These are phyloP conservation scores for Chenopodium album DNA, from an alignment of 148 eudicot genomes.

Conservation along the genomic window DNA sequence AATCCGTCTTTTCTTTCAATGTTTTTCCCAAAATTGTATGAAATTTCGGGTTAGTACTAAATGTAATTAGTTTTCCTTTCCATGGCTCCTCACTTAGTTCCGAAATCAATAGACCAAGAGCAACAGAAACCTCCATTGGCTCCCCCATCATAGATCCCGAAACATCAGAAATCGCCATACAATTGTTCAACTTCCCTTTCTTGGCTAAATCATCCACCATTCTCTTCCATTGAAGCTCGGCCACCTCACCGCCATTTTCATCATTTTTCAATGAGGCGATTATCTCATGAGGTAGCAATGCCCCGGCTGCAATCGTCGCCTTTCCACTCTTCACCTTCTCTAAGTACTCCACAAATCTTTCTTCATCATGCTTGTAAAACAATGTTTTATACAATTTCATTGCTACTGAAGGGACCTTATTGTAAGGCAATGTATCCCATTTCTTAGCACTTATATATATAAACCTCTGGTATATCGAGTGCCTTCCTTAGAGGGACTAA, in stretches of 20 bases:
- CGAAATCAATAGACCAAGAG: conserved; percentile 35
- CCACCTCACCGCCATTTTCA: conserved; percentile 23
- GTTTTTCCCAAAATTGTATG: conserved; percentile 21
- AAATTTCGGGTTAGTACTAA: conserved; percentile 21
- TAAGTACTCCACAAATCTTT: conserved; percentile 36
- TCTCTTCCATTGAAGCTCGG: conserved; percentile 53
- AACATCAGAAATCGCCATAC: conserved; percentile 25
- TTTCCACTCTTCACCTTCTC: conserved; percentile 44
- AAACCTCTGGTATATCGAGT: conserved; percentile 43
- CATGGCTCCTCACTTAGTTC: conserved; percentile 29
- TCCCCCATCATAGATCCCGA: no score
- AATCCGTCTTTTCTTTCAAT: conserved; percentile 2
- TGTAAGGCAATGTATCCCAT: conserved; percentile 29
- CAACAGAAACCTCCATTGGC: neutral
- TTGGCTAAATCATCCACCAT: conserved; percentile 42
- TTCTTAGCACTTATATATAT: conserved; percentile 25
- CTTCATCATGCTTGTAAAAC: conserved; percentile 23
- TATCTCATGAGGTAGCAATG: conserved; percentile 49
- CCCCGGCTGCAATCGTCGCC: conserved; percentile 45
- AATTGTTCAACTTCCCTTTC: conserved; percentile 38
- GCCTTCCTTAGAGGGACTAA: conserved; percentile 47
- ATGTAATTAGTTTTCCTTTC: conserved; percentile 34
- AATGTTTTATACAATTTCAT: conserved; percentile 15
- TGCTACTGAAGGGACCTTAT: conserved; percentile 10
- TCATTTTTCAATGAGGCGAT: conserved; percentile 7